Conservation (phyloP, 2,329 filamentous ascomycete species). For the Mycosphaerella sp. region DNA sequence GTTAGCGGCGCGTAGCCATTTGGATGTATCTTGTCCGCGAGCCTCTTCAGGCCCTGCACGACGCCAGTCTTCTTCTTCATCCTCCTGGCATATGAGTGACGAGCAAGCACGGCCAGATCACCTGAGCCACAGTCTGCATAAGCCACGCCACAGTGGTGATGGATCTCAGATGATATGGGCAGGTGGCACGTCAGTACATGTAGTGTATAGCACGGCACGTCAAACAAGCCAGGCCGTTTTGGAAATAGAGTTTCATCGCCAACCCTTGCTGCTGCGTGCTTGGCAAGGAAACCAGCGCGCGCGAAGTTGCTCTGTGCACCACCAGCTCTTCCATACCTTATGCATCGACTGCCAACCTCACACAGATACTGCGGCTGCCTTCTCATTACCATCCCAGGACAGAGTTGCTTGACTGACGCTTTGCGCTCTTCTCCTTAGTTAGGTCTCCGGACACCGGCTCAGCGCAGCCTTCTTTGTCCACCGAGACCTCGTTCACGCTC, state of each 20-base stretch:
- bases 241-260: too few relatives aligned
- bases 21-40: constrained; percentile 50
- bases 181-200: background rate
- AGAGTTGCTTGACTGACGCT: constrained; percentile 5
- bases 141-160: background rate
- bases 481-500: constrained; percentile 1
- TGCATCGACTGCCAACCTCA: background rate
- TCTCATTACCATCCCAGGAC: background rate
- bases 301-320: background rate
- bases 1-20: constrained; percentile 45
- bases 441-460: constrained; percentile 7
- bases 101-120: constrained; percentile 14
- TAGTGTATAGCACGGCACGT: too few relatives aligned
- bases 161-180: background rate
- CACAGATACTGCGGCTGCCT: constrained; percentile 1
- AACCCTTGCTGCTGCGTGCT: background rate
- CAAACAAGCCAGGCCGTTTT: too few relatives aligned
- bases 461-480: constrained; percentile 7
- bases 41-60: constrained; percentile 43
- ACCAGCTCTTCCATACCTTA: constrained; percentile 3
- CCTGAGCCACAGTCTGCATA: background rate
- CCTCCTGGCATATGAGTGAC: constrained; percentile 19
- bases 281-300: background rate
- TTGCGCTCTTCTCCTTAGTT: constrained; percentile 1
- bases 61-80: constrained; percentile 50